A percentile compares a stretch with the other conserved stretches of the same genome.
phyloP scores from a whole-genome alignment of 805 yeast species.

The Saccharomycopsis sp. region DNA sequence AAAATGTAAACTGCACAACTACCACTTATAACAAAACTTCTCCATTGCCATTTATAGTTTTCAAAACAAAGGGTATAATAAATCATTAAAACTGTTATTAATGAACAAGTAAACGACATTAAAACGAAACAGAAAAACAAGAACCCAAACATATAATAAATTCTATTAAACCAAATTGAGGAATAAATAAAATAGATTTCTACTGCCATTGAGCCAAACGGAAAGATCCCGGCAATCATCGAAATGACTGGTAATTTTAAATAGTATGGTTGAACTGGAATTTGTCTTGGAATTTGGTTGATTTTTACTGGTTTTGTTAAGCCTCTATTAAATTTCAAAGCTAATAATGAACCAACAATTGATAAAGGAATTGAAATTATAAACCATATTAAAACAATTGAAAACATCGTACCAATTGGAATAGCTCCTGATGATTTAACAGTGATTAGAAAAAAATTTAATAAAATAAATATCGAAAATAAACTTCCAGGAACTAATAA shows the following conservation, averaged over 20 bases:
- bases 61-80: conserved; percentile 84
- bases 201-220: conserved; percentile 90
- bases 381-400: conserved; percentile 78
- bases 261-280: conserved; percentile 85
- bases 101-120: conserved; percentile 69
- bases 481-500: conserved; percentile 72
- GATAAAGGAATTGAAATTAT: conserved; percentile 77
- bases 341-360: conserved; percentile 69
- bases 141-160: conserved; percentile 97
- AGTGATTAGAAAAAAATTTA: conserved; percentile 73
- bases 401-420: conserved; percentile 82
- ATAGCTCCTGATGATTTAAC: conserved; percentile 88
- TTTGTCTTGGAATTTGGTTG: conserved; percentile 93
- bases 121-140: conserved; percentile 78
- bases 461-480: conserved; percentile 49
- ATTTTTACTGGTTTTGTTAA: conserved; percentile 73
- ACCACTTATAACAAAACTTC: conserved; percentile 76
- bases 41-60: conserved; percentile 98
- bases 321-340: conserved; percentile 43
- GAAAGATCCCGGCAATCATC: conserved; percentile 79
- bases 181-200: conserved; percentile 89
- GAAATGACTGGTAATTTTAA: conserved; percentile 57
- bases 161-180: conserved; percentile 87
- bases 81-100: conserved; percentile 69
- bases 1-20: conserved; percentile 82